Evolutionary conservation across 2,329 filamentous ascomycete species (phyloP), one percentile per base, ranked within the genome.

Genomic region (Daldinia sp.): DNA sequence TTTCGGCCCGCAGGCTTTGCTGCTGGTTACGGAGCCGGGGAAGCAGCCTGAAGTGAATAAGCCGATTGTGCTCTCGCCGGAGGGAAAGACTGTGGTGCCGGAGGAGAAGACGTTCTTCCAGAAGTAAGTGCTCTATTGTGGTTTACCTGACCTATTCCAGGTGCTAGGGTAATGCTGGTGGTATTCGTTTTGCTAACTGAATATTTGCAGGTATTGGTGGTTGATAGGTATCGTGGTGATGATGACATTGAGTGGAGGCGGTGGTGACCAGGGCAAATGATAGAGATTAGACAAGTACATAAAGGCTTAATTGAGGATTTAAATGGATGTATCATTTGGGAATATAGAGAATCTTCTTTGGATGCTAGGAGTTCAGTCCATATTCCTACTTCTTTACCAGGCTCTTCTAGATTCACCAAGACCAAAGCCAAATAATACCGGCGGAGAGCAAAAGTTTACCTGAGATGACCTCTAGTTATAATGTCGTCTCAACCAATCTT

Each of bases 41-140:
- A 84, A 83, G 77, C 83, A 86, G 76, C 88, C 88, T 1, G 84
- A 84, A 72, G 79, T 92, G 74, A 91, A 90, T 74, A 87, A 86
- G 79, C 89, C 89, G 2, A 83, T 92, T 41, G 86, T 90, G 54
- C 79, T 92, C 69, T 85, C 81, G 51, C 82, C 87, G 0, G 86
- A 90, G 71, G 89, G 89, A 15, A 88, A 84, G 81, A 83, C 87
- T 78, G 84, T 85, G 46, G 85, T 80, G 62, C 82, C 83, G 68
- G 84, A 85, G 75, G 88, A 91, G 81, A 92, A 90, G 85, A 84
- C 86, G 1, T 84, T 92, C 69, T 77, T 92, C 63, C 89, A 91
- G 79, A 91, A 90, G 89, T 91, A 82, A 74, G 86, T 83, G 6
- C 6, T 9, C 6, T 35, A 50, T 33, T 46, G 20, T 59, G 50